Percentiles rank a stretch among this genome's conserved stretches.
Conservation (phyloP, 176 grass and related monocot genomes). For the Juncus inflexus region DNA sequence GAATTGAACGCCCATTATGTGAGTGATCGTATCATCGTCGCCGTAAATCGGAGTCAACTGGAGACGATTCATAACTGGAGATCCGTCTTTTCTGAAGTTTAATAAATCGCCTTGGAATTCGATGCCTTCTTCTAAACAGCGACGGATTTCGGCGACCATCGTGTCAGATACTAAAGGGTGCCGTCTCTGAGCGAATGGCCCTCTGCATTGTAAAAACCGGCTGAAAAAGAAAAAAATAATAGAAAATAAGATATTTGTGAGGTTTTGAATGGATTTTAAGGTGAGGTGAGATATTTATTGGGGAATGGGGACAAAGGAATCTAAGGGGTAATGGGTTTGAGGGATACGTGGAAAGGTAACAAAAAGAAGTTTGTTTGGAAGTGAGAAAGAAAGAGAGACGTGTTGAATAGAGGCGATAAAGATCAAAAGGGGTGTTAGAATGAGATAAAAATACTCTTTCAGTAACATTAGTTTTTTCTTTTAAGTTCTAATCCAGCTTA, state of each 20-base stretch:
- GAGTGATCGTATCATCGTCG: constrained; percentile 71
- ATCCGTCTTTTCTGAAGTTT: constrained; percentile 87
- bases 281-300: not conserved
- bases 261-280: constrained; percentile 1
- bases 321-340: not conserved
- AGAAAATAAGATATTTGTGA: not conserved
- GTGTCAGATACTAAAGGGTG: constrained; percentile 68
- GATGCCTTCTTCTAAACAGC: constrained; percentile 55
- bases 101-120: constrained; percentile 80
- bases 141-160: constrained; percentile 56
- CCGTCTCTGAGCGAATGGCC: constrained; percentile 75
- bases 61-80: constrained; percentile 76
- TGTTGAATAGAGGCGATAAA: no score
- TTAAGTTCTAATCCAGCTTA: no score
- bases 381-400: no score
- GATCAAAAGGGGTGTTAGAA: no score
- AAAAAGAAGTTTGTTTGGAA: no score
- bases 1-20: constrained; percentile 87
- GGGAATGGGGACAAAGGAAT: constrained; percentile 7
- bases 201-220: constrained; percentile 84
- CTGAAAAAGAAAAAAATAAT: constrained; percentile 47
- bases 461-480: no score
- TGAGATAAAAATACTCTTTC: no score
- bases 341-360: no score
- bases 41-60: constrained; percentile 83